Conservation (phyloP, 805 yeast species). For the Sungouiozyma ichnusensis region DNA sequence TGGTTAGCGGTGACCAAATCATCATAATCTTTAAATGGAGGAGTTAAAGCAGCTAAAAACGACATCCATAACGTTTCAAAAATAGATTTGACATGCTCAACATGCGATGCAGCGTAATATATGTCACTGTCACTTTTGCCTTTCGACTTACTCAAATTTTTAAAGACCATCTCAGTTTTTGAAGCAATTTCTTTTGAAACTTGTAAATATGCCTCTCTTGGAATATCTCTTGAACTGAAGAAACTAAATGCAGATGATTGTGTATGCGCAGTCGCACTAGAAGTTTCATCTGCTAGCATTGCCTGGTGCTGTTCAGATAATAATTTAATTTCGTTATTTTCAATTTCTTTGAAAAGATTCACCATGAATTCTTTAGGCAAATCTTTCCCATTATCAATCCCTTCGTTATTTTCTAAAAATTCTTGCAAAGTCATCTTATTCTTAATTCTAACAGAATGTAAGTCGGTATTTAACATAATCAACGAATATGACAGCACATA, state of each 20-base stretch:
- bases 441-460: constrained; percentile 79
- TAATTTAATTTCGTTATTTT: constrained; percentile 73
- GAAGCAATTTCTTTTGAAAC: constrained; percentile 88
- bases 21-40: constrained; percentile 83
- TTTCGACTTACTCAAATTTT: constrained; percentile 45
- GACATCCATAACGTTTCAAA: constrained; percentile 98
- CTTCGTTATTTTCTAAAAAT: constrained; percentile 76
- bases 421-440: constrained; percentile 82
- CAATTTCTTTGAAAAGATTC: constrained; percentile 68
- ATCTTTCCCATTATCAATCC: constrained; percentile 85
- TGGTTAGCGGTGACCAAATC: constrained; percentile 56
- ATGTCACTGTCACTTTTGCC: constrained; percentile 35
- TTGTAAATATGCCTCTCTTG: constrained; percentile 76
- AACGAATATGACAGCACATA: constrained; percentile 88
- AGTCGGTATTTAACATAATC: constrained; percentile 88
- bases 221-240: constrained; percentile 61
- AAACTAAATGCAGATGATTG: constrained; percentile 39
- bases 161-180: constrained; percentile 78
- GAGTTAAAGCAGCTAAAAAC: constrained; percentile 83
- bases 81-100: constrained; percentile 85
- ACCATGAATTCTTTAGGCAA: constrained; percentile 64
- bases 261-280: constrained; percentile 25
- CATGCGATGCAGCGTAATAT: constrained; percentile 74
- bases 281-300: constrained; percentile 52
- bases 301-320: constrained; percentile 93